Evolutionary conservation across 2,329 filamentous ascomycete species (phyloP), one percentile per base, ranked within the genome.

Genomic region (Alternaria infectoria): DNA sequence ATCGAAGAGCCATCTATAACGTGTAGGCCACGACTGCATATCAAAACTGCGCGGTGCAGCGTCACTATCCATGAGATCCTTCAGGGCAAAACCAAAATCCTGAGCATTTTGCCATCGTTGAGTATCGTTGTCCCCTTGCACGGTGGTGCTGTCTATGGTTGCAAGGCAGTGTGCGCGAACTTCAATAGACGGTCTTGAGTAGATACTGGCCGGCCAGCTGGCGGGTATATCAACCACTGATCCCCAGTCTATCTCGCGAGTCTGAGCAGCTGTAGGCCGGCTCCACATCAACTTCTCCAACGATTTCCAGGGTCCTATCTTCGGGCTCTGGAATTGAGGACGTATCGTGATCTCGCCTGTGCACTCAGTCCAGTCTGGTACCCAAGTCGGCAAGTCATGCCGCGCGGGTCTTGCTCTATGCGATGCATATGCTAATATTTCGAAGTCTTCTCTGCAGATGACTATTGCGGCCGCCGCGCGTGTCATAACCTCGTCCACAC

Each of bases 271-370:
- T 13, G 3, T 13, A 21, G 52, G 36, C 2, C 17, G 30, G 28
- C n/a, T 57, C 6, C 57, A 30, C n/a, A 57, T 49, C 43, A 62
- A 10, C 13, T 59, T 62, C 36, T 59, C 60, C 19, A 64, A 30
- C 26, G 64, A 66, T 32, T 50, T 61, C 64, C 64, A 66, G 8
- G 64, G 64, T 5, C 64, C 64, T 9, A 64, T 56, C 17, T 59
- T 59, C 2, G 45, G n/a, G 26, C 23, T 25, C 30, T 61, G 61
- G 13, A 66, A 66, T 30, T 64, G 64, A 15, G 50, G 50, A 30
- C 47, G 59, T 6, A 67, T n/a, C 2, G 52, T 61, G 2, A 54
- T 50, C 13, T 64, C 52, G n/a, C 43, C 57, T 4, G 32, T 36
- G 3, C 46, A 56, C 12, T 59, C 57, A 11, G 32, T 54, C 64